A percentile compares a stretch with the other conserved stretches of the same genome.
Evolutionary conservation across 2,329 filamentous ascomycete genomes (phyloP).

Genomic region (Ampelomyces quisqualis): DNA sequence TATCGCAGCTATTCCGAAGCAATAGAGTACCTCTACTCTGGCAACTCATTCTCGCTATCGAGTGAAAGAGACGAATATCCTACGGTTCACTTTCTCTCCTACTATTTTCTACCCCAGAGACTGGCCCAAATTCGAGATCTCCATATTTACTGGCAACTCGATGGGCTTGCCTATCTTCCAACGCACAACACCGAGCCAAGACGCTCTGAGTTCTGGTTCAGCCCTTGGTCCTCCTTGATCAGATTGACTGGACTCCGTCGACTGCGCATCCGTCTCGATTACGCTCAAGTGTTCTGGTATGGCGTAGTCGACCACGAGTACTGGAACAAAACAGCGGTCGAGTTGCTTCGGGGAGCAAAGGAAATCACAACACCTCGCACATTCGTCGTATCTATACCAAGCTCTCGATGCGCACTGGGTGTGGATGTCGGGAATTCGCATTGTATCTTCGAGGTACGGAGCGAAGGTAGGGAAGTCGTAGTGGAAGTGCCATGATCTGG

Average conservation of each 20-base stretch:
- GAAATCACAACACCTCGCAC: constrained; percentile 12
- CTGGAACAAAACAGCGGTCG: constrained; percentile 16
- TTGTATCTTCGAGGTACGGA: constrained; percentile 11
- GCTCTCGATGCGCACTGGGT: constrained; percentile 12
- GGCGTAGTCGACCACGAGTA: constrained; percentile 9
- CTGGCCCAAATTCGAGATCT: constrained; percentile 19
- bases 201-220: constrained; percentile 12
- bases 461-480: too few relatives aligned
- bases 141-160: constrained; percentile 18
- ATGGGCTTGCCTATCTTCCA: constrained; percentile 7
- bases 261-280: constrained; percentile 16
- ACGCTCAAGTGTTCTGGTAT: constrained; percentile 2
- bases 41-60: constrained; percentile 19
- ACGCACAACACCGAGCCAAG: too few relatives aligned
- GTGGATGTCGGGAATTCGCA: constrained; percentile 14
- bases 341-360: constrained; percentile 15
- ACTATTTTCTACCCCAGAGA: constrained; percentile 22
- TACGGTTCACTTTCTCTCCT: constrained; percentile 18
- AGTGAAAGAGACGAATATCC: constrained; percentile 14
- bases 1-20: constrained; percentile 26
- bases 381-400: constrained; percentile 22
- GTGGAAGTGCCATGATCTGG: too few relatives aligned
- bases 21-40: constrained; percentile 23
- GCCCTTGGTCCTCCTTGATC: constrained; percentile 17
- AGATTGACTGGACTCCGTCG: constrained; percentile 19